These are phyloP conservation scores for Rhynchosporium secalis DNA, from an alignment of 2,329 filamentous ascomycete species.

Conservation along the genomic window DNA sequence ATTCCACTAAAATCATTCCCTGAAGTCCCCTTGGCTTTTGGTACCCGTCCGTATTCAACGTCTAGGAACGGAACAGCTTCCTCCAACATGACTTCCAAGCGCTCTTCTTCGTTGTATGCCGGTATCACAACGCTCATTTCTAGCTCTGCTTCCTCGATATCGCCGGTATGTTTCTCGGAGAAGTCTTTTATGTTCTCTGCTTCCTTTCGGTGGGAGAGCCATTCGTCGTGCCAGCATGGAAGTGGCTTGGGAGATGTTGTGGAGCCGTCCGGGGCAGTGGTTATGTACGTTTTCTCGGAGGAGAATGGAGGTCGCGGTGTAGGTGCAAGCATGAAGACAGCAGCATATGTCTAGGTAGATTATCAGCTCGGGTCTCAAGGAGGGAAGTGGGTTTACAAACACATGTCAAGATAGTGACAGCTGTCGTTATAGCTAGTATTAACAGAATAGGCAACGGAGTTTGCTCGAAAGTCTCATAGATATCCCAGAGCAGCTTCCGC, in stretches of 20 bases:
- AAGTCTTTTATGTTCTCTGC: conserved; percentile 42
- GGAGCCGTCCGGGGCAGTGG: conserved; percentile 65
- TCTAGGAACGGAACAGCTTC: conserved; percentile 90
- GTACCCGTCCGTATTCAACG: conserved; percentile 62
- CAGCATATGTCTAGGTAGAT: conserved; percentile 58
- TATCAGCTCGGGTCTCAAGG: background rate
- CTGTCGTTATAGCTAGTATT: conserved; percentile 19
- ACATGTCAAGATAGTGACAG: conserved; percentile 17
- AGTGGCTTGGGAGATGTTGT: conserved; percentile 56
- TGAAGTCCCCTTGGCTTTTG: conserved; percentile 35
- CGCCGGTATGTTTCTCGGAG: conserved; percentile 46
- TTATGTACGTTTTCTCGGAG: conserved; percentile 85
- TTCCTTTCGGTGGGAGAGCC: conserved; percentile 61
- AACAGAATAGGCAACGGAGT: conserved; percentile 22
- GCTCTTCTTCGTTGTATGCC: conserved; percentile 89
- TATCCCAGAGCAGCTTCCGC: conserved; percentile 15
- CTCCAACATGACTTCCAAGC: conserved; percentile 80
- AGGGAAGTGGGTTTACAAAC: conserved; percentile 10
- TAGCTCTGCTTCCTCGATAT: conserved; percentile 74
- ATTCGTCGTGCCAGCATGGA: conserved; percentile 85
- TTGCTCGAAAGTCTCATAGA: conserved; percentile 17
- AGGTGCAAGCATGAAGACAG: conserved; percentile 76
- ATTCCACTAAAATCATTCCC: conserved; percentile 37
- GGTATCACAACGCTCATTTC: conserved; percentile 90
- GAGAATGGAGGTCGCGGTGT: conserved; percentile 70